A percentile compares a stretch with the other conserved stretches of the same genome.
Conservation (phyloP, 495 filamentous ascomycete species). For the Neurospora sp. region DNA sequence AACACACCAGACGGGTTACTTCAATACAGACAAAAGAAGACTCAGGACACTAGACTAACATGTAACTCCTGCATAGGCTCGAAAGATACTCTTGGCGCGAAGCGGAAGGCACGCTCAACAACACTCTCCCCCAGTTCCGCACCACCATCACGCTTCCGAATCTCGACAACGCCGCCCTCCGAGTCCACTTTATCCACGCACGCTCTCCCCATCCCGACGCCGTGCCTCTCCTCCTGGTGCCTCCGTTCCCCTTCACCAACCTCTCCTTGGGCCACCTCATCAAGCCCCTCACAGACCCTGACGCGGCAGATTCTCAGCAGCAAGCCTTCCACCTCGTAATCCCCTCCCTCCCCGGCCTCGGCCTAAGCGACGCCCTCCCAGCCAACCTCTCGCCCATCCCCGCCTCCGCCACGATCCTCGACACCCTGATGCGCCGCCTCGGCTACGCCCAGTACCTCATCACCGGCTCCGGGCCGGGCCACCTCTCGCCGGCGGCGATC, state of each 20-base stretch:
- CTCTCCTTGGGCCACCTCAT: slow-evolving; percentile 56
- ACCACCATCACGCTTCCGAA: slow-evolving; percentile 34
- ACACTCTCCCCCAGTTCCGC: slow-evolving; percentile 47
- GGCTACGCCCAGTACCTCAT: slow-evolving; percentile 56
- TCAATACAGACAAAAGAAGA: not conserved
- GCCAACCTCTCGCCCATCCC: slow-evolving; percentile 45
- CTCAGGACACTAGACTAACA: not conserved
- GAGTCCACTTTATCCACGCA: slow-evolving; percentile 48
- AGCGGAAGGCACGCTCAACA: slow-evolving; percentile 45
- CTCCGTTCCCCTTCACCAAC: slow-evolving; percentile 62
- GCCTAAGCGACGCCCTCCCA: slow-evolving; percentile 51
- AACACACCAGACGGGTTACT: not conserved
- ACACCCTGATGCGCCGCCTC: slow-evolving; percentile 57
- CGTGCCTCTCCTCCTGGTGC: slow-evolving; percentile 51
- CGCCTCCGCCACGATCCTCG: slow-evolving; percentile 46
- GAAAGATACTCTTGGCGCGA: slow-evolving; percentile 52
- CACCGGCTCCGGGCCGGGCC: slow-evolving; percentile 24
- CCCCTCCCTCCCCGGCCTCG: slow-evolving; percentile 63
- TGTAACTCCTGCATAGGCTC: slow-evolving; percentile 28
- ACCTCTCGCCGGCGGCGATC: slow-evolving; percentile 27
- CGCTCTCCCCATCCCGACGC: slow-evolving; percentile 37
- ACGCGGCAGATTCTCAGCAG: slow-evolving; percentile 14
- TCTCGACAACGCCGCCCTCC: slow-evolving; percentile 17
- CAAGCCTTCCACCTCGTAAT: slow-evolving; percentile 55
- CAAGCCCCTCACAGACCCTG: slow-evolving; percentile 40